phyloP scores from a whole-genome alignment of 805 yeast species.

The Candida manassasensis region DNA sequence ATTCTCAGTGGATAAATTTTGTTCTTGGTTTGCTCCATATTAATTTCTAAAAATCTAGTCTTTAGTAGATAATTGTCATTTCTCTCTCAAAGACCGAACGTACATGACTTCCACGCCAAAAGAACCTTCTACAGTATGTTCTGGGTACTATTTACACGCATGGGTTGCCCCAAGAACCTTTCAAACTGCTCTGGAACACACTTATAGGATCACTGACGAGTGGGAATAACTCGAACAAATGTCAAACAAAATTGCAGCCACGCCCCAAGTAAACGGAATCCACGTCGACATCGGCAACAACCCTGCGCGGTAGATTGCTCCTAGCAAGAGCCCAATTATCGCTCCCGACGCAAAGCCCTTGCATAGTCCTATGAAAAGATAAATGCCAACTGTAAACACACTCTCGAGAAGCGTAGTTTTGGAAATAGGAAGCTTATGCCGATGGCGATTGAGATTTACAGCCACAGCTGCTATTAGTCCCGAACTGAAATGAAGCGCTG shows the following conservation, averaged over 20 bases:
- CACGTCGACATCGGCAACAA: slow-evolving; percentile 87
- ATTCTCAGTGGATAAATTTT: no score
- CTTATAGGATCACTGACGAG: slow-evolving; percentile 12
- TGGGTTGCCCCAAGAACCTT: no score
- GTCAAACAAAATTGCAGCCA: slow-evolving; percentile 62
- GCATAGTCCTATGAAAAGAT: slow-evolving; percentile 49
- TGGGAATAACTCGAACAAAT: slow-evolving; percentile 53
- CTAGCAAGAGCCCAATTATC: slow-evolving; percentile 67
- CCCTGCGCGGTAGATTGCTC: slow-evolving; percentile 75
- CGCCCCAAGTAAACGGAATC: slow-evolving; percentile 85
- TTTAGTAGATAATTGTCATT: no score
- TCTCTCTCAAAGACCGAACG: no score
- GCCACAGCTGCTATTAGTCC: slow-evolving; percentile 52
- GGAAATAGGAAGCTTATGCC: slow-evolving; percentile 11
- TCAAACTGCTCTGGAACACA: no score
- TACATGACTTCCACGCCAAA: no score
- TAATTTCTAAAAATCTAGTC: no score
- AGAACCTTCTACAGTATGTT: no score
- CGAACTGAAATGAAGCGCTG: slow-evolving; percentile 57
- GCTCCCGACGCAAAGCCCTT: slow-evolving; percentile 74
- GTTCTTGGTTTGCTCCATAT: no score
- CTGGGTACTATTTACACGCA: no score
- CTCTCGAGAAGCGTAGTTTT: slow-evolving; percentile 2
- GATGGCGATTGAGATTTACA: slow-evolving; percentile 17
- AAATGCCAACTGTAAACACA: slow-evolving; percentile 39